These are phyloP conservation scores for Coemansia sp. DNA, from an alignment of 192 early-diverging fungal species.

Conservation along the genomic window DNA sequence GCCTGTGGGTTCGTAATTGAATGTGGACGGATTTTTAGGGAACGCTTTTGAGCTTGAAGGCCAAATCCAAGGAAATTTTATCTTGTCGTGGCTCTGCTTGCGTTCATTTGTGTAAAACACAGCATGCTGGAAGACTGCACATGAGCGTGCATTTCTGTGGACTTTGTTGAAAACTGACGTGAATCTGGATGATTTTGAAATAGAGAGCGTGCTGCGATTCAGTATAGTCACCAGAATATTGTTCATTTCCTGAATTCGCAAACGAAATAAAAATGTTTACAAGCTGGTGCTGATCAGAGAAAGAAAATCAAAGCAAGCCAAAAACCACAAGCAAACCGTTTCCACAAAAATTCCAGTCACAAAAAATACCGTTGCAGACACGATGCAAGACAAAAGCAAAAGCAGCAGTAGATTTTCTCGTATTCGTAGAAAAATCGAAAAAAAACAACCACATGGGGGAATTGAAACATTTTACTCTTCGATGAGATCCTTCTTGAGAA, in stretches of 20 bases:
- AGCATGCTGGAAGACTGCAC: background rate
- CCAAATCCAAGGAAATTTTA: constrained; percentile 40
- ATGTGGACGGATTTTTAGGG: background rate
- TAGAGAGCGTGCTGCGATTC: background rate
- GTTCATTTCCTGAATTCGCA: background rate
- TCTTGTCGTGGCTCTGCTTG: constrained; percentile 11
- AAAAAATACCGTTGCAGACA: no score
- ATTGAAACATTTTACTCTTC: background rate
- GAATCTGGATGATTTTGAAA: background rate
- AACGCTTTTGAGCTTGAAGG: constrained; percentile 7
- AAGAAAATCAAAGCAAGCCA: background rate
- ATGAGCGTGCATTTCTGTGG: background rate
- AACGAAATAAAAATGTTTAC: background rate
- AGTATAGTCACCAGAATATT: background rate
- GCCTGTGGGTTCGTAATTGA: background rate
- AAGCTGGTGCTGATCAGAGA: no score
- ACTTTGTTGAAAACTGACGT: no score
- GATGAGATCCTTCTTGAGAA: constrained; percentile 78
- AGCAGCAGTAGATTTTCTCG: no score
- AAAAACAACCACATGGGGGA: background rate
- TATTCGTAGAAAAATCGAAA: background rate
- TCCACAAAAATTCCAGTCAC: no score
- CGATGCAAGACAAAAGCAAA: no score
- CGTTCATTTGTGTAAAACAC: background rate
- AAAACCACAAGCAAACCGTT: no score